Conservation (phyloP, 176 grass and related monocot genomes). For the Musa troglodytarum region DNA sequence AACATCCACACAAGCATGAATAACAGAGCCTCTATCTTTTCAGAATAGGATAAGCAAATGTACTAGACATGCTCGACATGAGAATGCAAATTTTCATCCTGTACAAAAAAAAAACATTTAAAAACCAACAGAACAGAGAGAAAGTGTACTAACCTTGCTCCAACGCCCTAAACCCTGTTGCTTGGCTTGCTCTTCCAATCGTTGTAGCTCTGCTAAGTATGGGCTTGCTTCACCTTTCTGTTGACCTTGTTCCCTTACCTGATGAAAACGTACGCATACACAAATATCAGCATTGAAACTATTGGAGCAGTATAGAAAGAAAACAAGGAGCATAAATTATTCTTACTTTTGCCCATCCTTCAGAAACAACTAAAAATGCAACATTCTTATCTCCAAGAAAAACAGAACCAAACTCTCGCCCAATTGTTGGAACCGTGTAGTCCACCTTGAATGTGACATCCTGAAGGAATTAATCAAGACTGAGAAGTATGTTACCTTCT, state of each 20-base stretch:
- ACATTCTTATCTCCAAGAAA: constrained; percentile 85
- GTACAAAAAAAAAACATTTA: constrained; percentile 9
- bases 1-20: background rate
- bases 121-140: background rate
- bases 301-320: background rate
- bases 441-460: constrained; percentile 92
- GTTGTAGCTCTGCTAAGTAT: constrained; percentile 48
- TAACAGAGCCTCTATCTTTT: background rate
- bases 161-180: constrained; percentile 86
- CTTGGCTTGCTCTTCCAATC: constrained; percentile 81
- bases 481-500: background rate
- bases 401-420: constrained; percentile 90
- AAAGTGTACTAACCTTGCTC: constrained; percentile 56
- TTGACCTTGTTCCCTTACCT: constrained; percentile 76
- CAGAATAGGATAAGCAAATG: background rate
- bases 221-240: constrained; percentile 65
- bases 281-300: background rate
- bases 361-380: constrained; percentile 57
- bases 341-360: constrained; percentile 87
- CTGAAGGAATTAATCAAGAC: constrained; percentile 22
- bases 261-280: background rate
- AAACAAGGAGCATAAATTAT: background rate
- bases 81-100: background rate
- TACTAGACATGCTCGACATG: background rate
- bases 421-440: constrained; percentile 68